Evolutionary conservation across 2,329 filamentous ascomycete genomes (phyloP), one percentile per base, ranked within the genome.

Genomic region (Arthrobotrys conoides): DNA sequence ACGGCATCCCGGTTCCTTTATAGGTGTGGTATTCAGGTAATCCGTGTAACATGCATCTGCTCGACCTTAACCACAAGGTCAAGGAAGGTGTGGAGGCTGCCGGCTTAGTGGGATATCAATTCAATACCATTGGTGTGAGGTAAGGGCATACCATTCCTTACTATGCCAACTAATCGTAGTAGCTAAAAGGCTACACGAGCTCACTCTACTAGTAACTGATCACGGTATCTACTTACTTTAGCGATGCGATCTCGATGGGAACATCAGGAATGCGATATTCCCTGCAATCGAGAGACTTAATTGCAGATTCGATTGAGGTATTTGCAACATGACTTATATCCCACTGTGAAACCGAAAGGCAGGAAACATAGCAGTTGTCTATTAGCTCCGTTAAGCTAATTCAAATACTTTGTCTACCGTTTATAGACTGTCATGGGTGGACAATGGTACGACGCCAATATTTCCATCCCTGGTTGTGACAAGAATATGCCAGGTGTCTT

Each of bases 401-500:
- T 27, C 41, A 48, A 69, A 59, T 27, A 57, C 46, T 61, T 22
- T n/a, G n/a, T 41, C 38, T 9, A 41, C 65, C 27, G n/a, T 46
- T 61, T 67, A 67, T 75, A 81, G 88, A 98, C 96, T 4, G 96
- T 99, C 82, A 99, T 98, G 94, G 92, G 94, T 81, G 96, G 94
- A 16, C 96, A 99, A 86, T 98, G 94, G 94, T 98, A 99, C 84
- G 96, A 99, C 85, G 95, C 91, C 82, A 98, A 98, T 85, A 92
- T 99, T 84, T 97, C 93, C 67, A 92, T 99, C 82, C 96, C 96
- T 14, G 96, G 96, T 61, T 99, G 96, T 86, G 96, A 99, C 89
- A 99, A 99, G 90, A 99, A 99, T 87, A 98, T 99, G 96, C 94
- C 94, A 0, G 93, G 93, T 85, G 93, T 96, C 12, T 86, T 94